phyloP scores from a whole-genome alignment of 257 asterid genomes.

The Ocimum tenuiflorum region DNA sequence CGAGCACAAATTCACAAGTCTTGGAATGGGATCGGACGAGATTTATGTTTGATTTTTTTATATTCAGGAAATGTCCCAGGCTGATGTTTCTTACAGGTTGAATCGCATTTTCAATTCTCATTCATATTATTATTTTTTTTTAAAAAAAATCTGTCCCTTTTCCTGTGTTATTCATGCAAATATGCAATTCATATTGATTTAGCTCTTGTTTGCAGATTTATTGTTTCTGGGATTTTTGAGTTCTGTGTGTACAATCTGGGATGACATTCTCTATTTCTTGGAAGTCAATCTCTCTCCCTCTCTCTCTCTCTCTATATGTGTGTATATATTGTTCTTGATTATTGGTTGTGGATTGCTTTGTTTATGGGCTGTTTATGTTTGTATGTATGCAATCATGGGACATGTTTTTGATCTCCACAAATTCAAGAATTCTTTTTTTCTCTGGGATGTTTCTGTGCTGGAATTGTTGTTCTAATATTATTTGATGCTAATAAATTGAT shows the following conservation, averaged over 20 bases:
- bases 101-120: background rate
- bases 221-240: background rate
- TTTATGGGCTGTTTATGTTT: background rate
- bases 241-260: background rate
- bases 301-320: background rate
- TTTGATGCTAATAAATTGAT: background rate
- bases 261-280: background rate
- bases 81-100: conserved; percentile 64
- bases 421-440: background rate
- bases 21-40: conserved; percentile 22
- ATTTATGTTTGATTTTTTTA: conserved; percentile 10
- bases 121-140: no score
- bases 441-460: background rate
- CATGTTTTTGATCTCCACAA: background rate
- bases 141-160: background rate
- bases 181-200: background rate
- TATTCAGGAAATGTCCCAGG: conserved; percentile 47
- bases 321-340: background rate
- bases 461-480: background rate
- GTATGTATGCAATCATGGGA: background rate
- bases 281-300: background rate
- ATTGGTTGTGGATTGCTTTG: background rate
- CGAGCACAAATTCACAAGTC: background rate
- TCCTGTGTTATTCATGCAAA: background rate
- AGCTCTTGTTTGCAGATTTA: background rate